These are phyloP conservation scores for Pseudocercospora eumusae DNA, from an alignment of 2,329 filamentous ascomycete genomes.

Conservation along the genomic window DNA sequence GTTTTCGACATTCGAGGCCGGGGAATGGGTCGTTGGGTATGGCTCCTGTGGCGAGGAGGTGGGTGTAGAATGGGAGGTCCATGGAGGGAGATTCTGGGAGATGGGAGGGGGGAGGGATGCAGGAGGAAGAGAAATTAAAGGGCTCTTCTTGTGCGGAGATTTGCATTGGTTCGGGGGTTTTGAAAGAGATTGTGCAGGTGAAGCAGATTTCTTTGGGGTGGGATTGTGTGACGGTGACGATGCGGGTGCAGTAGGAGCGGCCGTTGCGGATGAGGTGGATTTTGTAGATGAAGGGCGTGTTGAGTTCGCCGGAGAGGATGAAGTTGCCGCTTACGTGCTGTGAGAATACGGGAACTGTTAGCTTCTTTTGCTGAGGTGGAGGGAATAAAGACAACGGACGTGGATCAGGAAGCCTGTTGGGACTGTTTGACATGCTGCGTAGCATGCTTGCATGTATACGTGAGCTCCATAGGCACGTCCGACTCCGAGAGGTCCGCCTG, in stretches of 20 bases:
- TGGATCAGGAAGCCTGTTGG: constrained; percentile 53
- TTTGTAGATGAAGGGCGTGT: constrained; percentile 54
- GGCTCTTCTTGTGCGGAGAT: no score
- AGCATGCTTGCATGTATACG: constrained; percentile 60
- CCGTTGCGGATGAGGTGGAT: constrained; percentile 56
- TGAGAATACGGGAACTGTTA: constrained; percentile 20
- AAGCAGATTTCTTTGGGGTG: constrained; percentile 52
- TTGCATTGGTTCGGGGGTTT: constrained; percentile 44
- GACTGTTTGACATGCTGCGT: constrained; percentile 58
- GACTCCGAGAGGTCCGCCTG: constrained; percentile 40
- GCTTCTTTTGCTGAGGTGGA: background rate
- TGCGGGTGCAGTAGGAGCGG: constrained; percentile 54
- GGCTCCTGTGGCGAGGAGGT: constrained; percentile 39
- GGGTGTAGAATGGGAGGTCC: constrained; percentile 42
- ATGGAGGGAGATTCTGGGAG: constrained; percentile 41
- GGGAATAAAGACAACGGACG: constrained; percentile 38
- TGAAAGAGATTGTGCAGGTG: constrained; percentile 56
- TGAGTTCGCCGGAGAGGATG: constrained; percentile 49
- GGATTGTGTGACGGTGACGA: constrained; percentile 55
- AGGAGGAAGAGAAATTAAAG: no score
- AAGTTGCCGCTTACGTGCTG: constrained; percentile 58
- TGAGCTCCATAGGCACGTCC: constrained; percentile 57
- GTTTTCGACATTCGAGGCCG: constrained; percentile 53
- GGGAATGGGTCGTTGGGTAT: constrained; percentile 48
- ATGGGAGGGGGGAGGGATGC: constrained; percentile 37